A percentile compares a stretch with the other conserved stretches of the same genome.
phyloP scores from a whole-genome alignment of 768 basidiomycete species.

The Dacryopinax spathularia region DNA sequence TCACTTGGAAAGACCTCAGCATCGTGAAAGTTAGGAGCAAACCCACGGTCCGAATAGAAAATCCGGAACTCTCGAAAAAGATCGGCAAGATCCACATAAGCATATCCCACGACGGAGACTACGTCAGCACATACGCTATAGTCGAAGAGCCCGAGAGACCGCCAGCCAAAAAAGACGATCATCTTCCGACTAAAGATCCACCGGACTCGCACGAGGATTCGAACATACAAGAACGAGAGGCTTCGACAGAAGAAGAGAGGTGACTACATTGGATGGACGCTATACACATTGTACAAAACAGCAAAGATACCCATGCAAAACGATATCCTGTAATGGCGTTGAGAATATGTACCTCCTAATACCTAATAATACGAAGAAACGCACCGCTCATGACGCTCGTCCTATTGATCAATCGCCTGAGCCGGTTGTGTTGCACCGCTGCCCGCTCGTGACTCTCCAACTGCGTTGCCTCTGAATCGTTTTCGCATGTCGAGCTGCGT shows the following conservation, averaged over 20 bases:
- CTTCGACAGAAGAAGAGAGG: not conserved
- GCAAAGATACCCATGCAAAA: not conserved
- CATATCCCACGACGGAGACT: constrained; percentile 71
- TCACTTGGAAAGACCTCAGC: constrained; percentile 67
- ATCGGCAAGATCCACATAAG: constrained; percentile 44
- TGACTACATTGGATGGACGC: not conserved
- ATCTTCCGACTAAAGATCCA: not conserved
- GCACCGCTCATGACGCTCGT: not conserved
- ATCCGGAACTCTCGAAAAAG: constrained; percentile 14
- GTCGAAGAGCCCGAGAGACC: not conserved
- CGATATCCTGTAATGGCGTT: not conserved
- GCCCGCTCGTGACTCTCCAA: not conserved
- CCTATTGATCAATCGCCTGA: not conserved
- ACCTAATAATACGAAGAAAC: not conserved
- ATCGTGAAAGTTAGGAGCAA: constrained; percentile 26
- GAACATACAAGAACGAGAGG: not conserved
- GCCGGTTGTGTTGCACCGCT: not conserved
- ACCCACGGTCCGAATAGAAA: constrained; percentile 28
- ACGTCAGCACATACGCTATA: constrained; percentile 28
- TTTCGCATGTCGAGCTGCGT: constrained; percentile 70
- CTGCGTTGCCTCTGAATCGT: constrained; percentile 54
- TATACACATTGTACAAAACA: not conserved
- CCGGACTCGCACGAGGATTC: not conserved
- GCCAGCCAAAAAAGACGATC: not conserved
- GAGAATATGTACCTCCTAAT: not conserved